Base-by-base conservation (phyloP, 306 rosid species). In the Hippophae rhamnoides region DNA sequence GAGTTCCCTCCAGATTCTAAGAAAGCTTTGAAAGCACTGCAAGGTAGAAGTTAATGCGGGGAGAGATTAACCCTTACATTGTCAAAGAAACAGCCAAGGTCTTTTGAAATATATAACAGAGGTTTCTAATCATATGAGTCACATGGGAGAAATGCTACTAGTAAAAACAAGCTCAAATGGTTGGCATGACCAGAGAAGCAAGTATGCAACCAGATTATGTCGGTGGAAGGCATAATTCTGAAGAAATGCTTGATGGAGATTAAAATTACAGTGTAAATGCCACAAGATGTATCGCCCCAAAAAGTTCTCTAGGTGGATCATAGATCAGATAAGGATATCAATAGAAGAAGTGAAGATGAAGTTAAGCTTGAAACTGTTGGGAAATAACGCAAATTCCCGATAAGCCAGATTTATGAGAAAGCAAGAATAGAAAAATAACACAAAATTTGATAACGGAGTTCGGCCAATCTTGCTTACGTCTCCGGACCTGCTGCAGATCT, bases 81-180 rank as follows among this genome's bases (percentile, higher is more conserved):
- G 87, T 85, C 88, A 26, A 81, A 74, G 44, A 76, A 79, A 48
- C 88, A 81, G 72, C 85, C 85, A 41, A 58, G 54, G 10, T 45
- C 68, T 41, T 65, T 77, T 63, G 69, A 43, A 48, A 64, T 68
- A 58, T 52, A 69, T 64, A 62, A 52, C 61, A 65, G 75, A 70
- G 81, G 76, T 47, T 79, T 52, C 42, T 62, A 75, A 58, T 43
- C 60, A 7, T 25, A 57, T 12, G 79, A 69, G 62, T 67, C 23
- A 3, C 74, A 6, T 13, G 68, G n/a, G 10, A 76, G 79, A 67
- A 61, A 63, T 60, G 60, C 69, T 58, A 68, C 38, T 25, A 66
- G 69, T 43, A 72, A 78, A 69, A 54, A 23, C 0, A 13, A 61
- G 62, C 65, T 67, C 68, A 52, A 43, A 58, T 60, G 79, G 70